Evolutionary conservation across 331 rosid species (phyloP), one percentile per base, ranked within the genome.

Genomic region (Prunus yedoensis): DNA sequence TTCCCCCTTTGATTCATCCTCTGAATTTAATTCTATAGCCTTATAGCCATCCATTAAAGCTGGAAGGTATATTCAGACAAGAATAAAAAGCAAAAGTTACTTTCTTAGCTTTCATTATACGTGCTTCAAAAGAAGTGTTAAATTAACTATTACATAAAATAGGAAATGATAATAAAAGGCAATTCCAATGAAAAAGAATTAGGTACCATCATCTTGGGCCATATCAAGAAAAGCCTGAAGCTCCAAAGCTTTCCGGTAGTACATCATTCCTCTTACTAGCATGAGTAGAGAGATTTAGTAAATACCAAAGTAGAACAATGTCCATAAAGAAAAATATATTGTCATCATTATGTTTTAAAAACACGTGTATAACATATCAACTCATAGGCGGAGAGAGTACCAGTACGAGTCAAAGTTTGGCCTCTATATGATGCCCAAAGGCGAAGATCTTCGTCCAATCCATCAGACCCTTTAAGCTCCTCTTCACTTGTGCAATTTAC

Each of bases 401-500:
- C 99, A 71, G 98, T 95, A 84, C 91, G 89, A 14, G 99, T 95
- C 92, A 95, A 78, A 68, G 99, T 92, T 79, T 95, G 98, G 74
- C 99, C 99, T 84, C 98, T 90, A 67, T 90, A 95, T 57, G 99
- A 95, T n/a, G 99, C 99, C 98, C 98, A 95, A 10, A 91, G 93
- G 61, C 99, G 97, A 79, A 95, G 98, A 66, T 95, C 90, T 82
- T 91, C 94, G 74, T 88, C 97, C 66, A 77, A 83, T 53, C 88
- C 98, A 30, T 83, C 90, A 16, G 84, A 86, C 62, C 80, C 89
- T 89, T 84, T 92, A 69, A 92, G 89, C 52, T 88, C 90, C 68
- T 95, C 99, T 78, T 92, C 99, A 45, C 30, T 83, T 10, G 0
- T 2, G 85, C 88, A 83, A 0, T 80, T 68, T 69, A 90, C 90